Evolutionary conservation across 805 yeast species (phyloP).

Genomic region (Yarrowia sp.): DNA sequence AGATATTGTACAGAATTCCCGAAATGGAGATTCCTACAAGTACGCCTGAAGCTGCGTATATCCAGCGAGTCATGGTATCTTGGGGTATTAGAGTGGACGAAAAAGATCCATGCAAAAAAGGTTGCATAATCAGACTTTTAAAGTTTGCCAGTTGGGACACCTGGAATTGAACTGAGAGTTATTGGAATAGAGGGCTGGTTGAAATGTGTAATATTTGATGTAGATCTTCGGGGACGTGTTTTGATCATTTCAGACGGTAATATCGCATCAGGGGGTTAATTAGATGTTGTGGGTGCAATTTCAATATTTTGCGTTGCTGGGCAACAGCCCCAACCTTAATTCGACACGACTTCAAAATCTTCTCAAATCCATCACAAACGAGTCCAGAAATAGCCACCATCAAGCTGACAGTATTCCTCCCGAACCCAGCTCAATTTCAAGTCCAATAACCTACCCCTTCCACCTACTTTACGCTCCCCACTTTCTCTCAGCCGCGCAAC

Average conservation of each 20-base stretch:
- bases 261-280: too few relatives aligned
- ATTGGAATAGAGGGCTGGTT: background rate
- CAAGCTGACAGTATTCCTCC: background rate
- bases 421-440: background rate
- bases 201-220: too few relatives aligned
- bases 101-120: background rate
- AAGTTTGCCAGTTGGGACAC: background rate
- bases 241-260: too few relatives aligned
- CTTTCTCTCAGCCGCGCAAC: background rate
- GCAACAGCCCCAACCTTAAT: background rate
- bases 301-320: too few relatives aligned
- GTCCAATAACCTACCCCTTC: too few relatives aligned
- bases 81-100: background rate
- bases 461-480: background rate
- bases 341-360: background rate
- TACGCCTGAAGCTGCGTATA: background rate
- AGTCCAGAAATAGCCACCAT: too few relatives aligned
- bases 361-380: too few relatives aligned
- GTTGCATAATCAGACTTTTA: constrained; percentile 13
- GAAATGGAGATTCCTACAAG: background rate
- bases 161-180: background rate
- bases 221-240: too few relatives aligned
- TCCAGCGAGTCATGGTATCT: constrained; percentile 14
- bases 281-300: too few relatives aligned
- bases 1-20: background rate